These are phyloP conservation scores for Euphorbia schlechtendalii DNA, from an alignment of 441 rosid species.

Conservation along the genomic window DNA sequence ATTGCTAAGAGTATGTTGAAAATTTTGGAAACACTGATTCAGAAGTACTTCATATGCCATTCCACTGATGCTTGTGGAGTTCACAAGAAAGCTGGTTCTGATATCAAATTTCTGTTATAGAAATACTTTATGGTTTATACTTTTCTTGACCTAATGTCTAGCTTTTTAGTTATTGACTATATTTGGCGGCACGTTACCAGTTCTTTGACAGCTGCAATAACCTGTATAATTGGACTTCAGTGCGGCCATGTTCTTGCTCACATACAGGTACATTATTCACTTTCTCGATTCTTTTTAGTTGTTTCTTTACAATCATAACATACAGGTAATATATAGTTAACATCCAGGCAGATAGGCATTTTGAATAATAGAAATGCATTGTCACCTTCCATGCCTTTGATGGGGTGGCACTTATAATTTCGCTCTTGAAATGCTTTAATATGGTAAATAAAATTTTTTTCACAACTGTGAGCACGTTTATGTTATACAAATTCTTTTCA, in stretches of 20 bases:
- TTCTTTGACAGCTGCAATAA: conserved; percentile 27
- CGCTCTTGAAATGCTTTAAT: background rate
- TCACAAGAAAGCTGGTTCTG: no score
- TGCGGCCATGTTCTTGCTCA: conserved; percentile 29
- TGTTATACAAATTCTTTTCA: conserved; percentile 10
- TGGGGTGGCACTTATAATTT: background rate
- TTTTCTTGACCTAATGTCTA: background rate
- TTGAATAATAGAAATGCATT: background rate
- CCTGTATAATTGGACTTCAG: conserved; percentile 32
- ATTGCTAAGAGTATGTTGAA: background rate
- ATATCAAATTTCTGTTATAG: background rate
- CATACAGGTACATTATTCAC: conserved; percentile 16
- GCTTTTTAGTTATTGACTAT: background rate
- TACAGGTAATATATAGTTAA: background rate
- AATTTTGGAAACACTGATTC: no score
- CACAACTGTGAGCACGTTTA: conserved; percentile 1
- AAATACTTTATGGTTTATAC: background rate
- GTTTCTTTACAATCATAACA: no score
- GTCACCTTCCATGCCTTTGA: background rate
- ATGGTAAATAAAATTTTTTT: no score
- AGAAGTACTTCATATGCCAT: no score
- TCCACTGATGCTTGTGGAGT: background rate
- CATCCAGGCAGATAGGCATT: background rate
- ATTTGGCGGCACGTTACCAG: conserved; percentile 10
- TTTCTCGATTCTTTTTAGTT: no score